A percentile compares a stretch with the other conserved stretches of the same genome.
Evolutionary conservation across 768 basidiomycete species (phyloP).

Genomic region (Saitozyma sp.): DNA sequence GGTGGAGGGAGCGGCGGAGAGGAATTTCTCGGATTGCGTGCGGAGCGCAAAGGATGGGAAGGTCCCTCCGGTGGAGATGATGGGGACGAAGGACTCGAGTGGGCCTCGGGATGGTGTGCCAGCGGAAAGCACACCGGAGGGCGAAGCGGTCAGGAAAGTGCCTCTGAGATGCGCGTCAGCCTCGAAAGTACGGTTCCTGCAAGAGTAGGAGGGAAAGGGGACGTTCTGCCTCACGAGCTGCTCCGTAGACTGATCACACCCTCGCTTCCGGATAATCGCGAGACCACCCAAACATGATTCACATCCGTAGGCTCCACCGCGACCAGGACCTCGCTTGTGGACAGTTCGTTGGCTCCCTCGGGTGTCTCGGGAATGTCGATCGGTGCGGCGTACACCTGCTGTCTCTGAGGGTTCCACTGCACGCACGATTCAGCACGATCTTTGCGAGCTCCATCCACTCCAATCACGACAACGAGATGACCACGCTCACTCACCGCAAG

Average conservation of each 20-base stretch:
- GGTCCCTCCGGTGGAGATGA: constrained; percentile 18
- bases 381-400: constrained; percentile 49
- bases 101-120: constrained; percentile 49
- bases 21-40: constrained; percentile 40
- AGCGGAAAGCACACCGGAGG: constrained; percentile 47
- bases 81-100: constrained; percentile 47
- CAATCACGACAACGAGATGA: neutral
- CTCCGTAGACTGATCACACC: constrained; percentile 44
- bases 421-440: neutral
- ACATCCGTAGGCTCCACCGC: constrained; percentile 49
- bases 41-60: constrained; percentile 40
- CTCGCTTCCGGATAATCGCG: constrained; percentile 48
- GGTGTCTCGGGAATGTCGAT: constrained; percentile 47
- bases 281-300: constrained; percentile 51
- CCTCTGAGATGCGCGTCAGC: constrained; percentile 26
- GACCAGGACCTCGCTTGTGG: constrained; percentile 40
- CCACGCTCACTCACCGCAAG: constrained; percentile 41
- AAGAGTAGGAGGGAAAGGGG: neutral
- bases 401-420: constrained; percentile 46
- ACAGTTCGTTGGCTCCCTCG: constrained; percentile 43
- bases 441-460: constrained; percentile 1
- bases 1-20: constrained; percentile 30
- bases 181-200: neutral
- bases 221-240: constrained; percentile 38
- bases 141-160: constrained; percentile 49